Conservation (phyloP, 1,284 basidiomycete genomes). For the Moesziomyces globuligerus region DNA sequence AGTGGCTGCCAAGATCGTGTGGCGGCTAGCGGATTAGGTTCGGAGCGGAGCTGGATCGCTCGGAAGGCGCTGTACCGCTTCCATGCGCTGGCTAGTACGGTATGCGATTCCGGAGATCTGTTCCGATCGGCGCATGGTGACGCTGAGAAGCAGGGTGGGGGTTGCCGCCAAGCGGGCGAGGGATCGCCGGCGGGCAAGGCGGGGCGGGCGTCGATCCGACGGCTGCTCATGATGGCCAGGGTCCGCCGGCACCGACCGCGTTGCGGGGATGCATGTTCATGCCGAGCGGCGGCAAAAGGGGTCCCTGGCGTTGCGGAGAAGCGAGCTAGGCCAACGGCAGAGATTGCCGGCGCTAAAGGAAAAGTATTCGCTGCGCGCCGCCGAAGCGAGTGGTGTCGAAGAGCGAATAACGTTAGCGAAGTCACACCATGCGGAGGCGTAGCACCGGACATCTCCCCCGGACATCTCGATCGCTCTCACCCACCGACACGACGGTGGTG, state of each 20-base stretch:
- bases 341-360: constrained; percentile 37
- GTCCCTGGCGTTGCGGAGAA: constrained; percentile 7
- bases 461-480: background rate
- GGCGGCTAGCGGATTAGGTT: too few relatives aligned
- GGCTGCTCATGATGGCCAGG: background rate
- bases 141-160: too few relatives aligned
- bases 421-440: background rate
- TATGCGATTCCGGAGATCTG: background rate
- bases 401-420: too few relatives aligned
- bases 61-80: too few relatives aligned
- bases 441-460: background rate
- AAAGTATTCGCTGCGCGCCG: too few relatives aligned
- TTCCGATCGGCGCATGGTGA: too few relatives aligned
- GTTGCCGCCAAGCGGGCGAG: background rate
- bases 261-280: constrained; percentile 1
- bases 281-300: constrained; percentile 2
- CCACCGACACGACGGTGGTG: too few relatives aligned
- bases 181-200: background rate
- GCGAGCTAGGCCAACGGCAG: background rate
- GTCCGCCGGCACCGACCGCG: background rate
- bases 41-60: too few relatives aligned
- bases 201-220: background rate
- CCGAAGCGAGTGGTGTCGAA: too few relatives aligned
- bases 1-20: too few relatives aligned
- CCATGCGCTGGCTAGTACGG: too few relatives aligned